Base-by-base conservation (phyloP, 257 asterid species). In the Petunia axillaris region DNA sequence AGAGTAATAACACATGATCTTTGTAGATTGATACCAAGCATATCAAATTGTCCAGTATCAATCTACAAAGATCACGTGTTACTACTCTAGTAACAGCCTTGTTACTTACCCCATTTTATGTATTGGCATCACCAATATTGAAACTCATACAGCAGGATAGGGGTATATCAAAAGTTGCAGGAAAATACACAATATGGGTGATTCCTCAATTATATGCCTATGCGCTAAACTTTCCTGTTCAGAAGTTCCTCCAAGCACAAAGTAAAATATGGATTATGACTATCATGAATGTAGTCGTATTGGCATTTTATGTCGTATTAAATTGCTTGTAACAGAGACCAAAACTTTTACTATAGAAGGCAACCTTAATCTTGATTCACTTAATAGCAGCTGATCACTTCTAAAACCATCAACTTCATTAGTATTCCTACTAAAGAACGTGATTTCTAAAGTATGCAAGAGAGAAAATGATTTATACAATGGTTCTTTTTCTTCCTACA, bases 191-290 rank as follows among this genome's bases (percentile, higher is more conserved):
- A 1, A 74, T 80, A 2, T 92, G 95, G 95, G 94, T 90, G 60
- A 83, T 85, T 41, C 98, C 98, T 70, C 98, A 94, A 80, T 75
- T 94, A 38, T 94, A 85, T 53, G 97, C 98, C 0, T 91, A 90
- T 15, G 97, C 98, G 1, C 41, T 91, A 79, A 94, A 92, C 82
- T 94, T 92, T 14, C 98, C 98, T 0, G 54, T 89, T 15, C 98
- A 94, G 71, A 94, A 94, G 66, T 94, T 92, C 75, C 91, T 94
- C 7, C 98, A 95, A 82, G 86, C 98, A 3, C 98, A 95, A 82
- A 95, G 95, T 87, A 95, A 84, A 79, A 86, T 95, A 46, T 93
- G 97, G 97, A 97, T 91, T 6, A 91, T 95, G 95, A 91, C 98
- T 9, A 55, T 77, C 11, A 86, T 95, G 13, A 25, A 25, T 25